These are phyloP conservation scores for Davidsoniella neocaledoniae DNA, from an alignment of 2,329 filamentous ascomycete species.

Conservation along the genomic window DNA sequence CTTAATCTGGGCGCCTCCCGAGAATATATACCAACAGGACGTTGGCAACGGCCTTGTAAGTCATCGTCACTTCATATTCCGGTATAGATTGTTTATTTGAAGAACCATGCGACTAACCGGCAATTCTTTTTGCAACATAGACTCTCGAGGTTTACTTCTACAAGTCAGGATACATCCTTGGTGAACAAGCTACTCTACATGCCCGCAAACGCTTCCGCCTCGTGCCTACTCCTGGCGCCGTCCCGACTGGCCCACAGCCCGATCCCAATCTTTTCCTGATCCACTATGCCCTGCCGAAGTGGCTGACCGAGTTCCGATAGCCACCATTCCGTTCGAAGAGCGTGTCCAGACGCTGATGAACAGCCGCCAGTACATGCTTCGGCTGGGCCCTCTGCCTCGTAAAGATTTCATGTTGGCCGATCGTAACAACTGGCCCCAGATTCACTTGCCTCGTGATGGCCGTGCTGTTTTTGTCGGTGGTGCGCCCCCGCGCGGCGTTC, in stretches of 20 bases:
- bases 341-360: conserved; percentile 44
- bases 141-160: conserved; percentile 79
- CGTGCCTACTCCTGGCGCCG: conserved; percentile 50
- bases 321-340: conserved; percentile 46
- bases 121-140: conserved; percentile 25
- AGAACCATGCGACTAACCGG: conserved; percentile 4
- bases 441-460: conserved; percentile 48
- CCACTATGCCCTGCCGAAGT: conserved; percentile 68
- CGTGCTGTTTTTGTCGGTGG: conserved; percentile 33
- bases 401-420: conserved; percentile 94
- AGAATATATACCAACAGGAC: conserved; percentile 62
- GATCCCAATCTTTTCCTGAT: conserved; percentile 81
- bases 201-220: conserved; percentile 77
- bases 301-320: conserved; percentile 53
- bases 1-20: conserved; percentile 74
- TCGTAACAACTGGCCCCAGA: conserved; percentile 73
- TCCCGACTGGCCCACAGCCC: conserved; percentile 50
- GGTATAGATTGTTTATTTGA: not conserved
- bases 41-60: conserved; percentile 42
- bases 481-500: conserved; percentile 29
- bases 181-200: conserved; percentile 60
- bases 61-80: conserved; percentile 10
- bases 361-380: conserved; percentile 47
- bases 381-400: conserved; percentile 63
- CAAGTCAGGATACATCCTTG: conserved; percentile 55